Evolutionary conservation across 148 eudicot genomes (phyloP).

Genomic region (Selenicereus undatus): DNA sequence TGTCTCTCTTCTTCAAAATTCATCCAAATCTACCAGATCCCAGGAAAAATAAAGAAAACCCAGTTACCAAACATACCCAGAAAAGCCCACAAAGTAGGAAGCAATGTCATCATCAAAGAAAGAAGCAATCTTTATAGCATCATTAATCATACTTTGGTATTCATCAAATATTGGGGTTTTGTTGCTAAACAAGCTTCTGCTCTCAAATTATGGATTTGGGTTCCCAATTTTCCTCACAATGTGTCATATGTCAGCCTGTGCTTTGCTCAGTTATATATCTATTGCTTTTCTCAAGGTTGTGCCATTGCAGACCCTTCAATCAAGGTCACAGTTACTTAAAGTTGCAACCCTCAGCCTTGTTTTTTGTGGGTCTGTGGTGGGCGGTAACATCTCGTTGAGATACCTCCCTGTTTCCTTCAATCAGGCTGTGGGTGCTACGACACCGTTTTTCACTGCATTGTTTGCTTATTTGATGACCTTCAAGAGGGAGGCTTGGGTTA

Average conservation of each 20-base stretch:
- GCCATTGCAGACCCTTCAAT: constrained; percentile 70
- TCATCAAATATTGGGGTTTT: constrained; percentile 92
- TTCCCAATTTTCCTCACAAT: constrained; percentile 91
- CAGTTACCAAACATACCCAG: constrained; percentile 1
- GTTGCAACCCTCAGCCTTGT: constrained; percentile 71
- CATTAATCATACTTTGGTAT: constrained; percentile 73
- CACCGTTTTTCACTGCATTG: constrained; percentile 94
- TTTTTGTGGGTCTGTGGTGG: constrained; percentile 93
- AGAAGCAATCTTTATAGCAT: constrained; percentile 50
- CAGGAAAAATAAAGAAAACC: constrained; percentile 7
- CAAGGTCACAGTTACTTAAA: constrained; percentile 57
- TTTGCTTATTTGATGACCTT: constrained; percentile 81
- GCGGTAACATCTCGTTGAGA: constrained; percentile 75
- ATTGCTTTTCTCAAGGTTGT: constrained; percentile 57
- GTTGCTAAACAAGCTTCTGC: constrained; percentile 68
- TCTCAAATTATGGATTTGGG: constrained; percentile 79
- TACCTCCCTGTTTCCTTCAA: constrained; percentile 85
- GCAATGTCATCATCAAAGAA: constrained; percentile 30
- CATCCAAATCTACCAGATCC: constrained; percentile 15
- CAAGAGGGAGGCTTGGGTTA: constrained; percentile 82
- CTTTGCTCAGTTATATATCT: constrained; percentile 75
- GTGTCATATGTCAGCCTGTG: constrained; percentile 96
- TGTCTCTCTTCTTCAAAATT: constrained; percentile 4
- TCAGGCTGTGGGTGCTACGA: constrained; percentile 98
- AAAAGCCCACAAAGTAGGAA: background rate